phyloP scores from a whole-genome alignment of 352 stramenopile genomes.

The Phytophthora hibernalis region DNA sequence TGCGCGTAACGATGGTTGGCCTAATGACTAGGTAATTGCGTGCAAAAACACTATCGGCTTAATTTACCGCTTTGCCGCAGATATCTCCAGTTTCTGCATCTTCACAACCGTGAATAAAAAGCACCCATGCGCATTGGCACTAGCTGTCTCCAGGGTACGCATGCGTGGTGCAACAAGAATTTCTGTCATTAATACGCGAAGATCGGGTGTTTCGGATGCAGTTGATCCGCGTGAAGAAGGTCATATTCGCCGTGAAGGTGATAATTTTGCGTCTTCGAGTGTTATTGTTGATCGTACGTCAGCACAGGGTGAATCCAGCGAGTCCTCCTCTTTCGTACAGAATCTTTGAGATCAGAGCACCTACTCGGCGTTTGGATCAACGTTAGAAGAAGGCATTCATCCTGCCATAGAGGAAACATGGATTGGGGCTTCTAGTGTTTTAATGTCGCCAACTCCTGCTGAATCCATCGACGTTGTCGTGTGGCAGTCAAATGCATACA shows the following conservation, averaged over 20 bases:
- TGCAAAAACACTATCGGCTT: slow-evolving; percentile 3
- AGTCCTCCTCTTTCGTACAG: background rate
- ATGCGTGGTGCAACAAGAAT: background rate
- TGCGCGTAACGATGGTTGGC: slow-evolving; percentile 5
- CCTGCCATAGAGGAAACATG: background rate
- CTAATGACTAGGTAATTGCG: background rate
- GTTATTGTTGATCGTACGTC: background rate
- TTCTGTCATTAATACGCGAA: too few species aligned
- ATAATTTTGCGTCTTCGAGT: too few species aligned
- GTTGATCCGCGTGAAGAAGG: too few species aligned
- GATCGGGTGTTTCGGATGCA: too few species aligned
- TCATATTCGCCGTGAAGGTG: too few species aligned
- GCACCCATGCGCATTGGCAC: slow-evolving; percentile 1
- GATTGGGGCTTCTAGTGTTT: slow-evolving; percentile 3
- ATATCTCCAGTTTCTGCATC: background rate
- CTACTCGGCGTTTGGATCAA: slow-evolving; percentile 5
- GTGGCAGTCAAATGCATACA: slow-evolving; percentile 5
- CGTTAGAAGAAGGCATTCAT: background rate
- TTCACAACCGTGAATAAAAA: slow-evolving; percentile 2
- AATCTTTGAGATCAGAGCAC: slow-evolving; percentile 4
- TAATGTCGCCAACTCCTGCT: background rate
- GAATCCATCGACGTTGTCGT: slow-evolving; percentile 4
- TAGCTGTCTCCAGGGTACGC: too few species aligned
- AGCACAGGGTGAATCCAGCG: background rate
- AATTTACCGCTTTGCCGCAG: background rate